phyloP scores from a whole-genome alignment of 2,329 filamentous ascomycete genomes.

The Cladobotryum protrusum region DNA sequence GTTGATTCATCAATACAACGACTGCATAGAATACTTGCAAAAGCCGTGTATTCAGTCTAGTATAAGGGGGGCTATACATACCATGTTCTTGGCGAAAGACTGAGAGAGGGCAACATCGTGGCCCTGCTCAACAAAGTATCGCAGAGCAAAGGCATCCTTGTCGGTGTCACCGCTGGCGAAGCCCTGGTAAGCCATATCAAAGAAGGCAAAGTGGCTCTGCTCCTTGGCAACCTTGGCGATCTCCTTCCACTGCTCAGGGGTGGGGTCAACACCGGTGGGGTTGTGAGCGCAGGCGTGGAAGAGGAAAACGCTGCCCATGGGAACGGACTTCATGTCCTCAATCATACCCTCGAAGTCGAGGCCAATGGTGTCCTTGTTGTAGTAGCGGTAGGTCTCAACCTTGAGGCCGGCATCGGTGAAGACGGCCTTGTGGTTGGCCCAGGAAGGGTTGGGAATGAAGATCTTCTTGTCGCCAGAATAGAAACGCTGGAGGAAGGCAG shows the following conservation, averaged over 20 bases:
- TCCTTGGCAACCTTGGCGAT: slow-evolving; percentile 83
- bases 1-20: background rate
- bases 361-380: slow-evolving; percentile 97
- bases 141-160: slow-evolving; percentile 87
- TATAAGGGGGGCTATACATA: slow-evolving; percentile 31
- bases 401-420: slow-evolving; percentile 89
- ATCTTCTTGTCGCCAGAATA: slow-evolving; percentile 90
- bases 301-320: slow-evolving; percentile 80
- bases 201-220: slow-evolving; percentile 88
- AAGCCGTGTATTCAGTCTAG: background rate
- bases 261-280: slow-evolving; percentile 94
- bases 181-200: slow-evolving; percentile 99
- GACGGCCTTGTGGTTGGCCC: slow-evolving; percentile 75
- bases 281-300: slow-evolving; percentile 98
- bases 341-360: slow-evolving; percentile 95
- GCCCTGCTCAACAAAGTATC: slow-evolving; percentile 88
- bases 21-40: no score
- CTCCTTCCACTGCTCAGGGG: slow-evolving; percentile 82
- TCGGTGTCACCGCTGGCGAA: slow-evolving; percentile 91
- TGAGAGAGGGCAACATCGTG: slow-evolving; percentile 84
- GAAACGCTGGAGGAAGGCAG: slow-evolving; percentile 86
- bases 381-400: slow-evolving; percentile 96
- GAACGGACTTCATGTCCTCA: slow-evolving; percentile 81
- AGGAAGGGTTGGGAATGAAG: slow-evolving; percentile 92
- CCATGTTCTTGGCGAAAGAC: slow-evolving; percentile 99